Base-by-base conservation (phyloP, 768 basidiomycete genomes). In the Lepiota subincarnata region DNA sequence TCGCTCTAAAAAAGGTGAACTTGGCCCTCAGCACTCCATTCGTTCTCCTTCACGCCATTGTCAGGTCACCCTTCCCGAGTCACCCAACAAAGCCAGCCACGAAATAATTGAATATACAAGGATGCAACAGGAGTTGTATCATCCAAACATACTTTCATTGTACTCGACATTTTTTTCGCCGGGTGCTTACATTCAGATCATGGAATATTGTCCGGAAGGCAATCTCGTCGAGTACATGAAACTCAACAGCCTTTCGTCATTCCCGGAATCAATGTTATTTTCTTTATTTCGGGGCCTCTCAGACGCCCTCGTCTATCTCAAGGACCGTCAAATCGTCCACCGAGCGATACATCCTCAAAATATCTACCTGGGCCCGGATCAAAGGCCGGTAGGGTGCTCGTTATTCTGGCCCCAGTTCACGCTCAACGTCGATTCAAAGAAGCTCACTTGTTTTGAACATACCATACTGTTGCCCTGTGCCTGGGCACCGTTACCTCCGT, bases 131-230 rank as follows among this genome's bases (percentile, higher is more conserved):
- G 61, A 72, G 0, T 65, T 81, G 14, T 72, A 72, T 56, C 80
- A 82, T 60, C 80, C 80, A 4, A 72, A 70, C 37, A 69, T 82
- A 48, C 68, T 77, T 13, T 71, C 79, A 19, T 59, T 81, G 2
- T 66, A 77, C n/a, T 73, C 74, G 8, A 60, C 60, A 1, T 78
- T 79, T 53, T 55, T 60, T 26, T 65, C 70, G 0, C 55, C 66
- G 14, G 59, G 57, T 4, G 66, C 65, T 2, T 58, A 60, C 31
- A 74, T 69, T 50, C 71, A 77, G 26, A 64, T 78, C 8, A 59
- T 80, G 6, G 80, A 82, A 53, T 64, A 74, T n/a, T 80, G 79
- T 44, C 57, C 68, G 1, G 56, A 65, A 4, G 78, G 78, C 14
- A 70, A 62, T 41, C 65, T 81, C 2, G 57, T 63, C 1, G 53